Conservation (phyloP, 192 early-diverging fungal genomes). For the Radiomyces spectabilis region DNA sequence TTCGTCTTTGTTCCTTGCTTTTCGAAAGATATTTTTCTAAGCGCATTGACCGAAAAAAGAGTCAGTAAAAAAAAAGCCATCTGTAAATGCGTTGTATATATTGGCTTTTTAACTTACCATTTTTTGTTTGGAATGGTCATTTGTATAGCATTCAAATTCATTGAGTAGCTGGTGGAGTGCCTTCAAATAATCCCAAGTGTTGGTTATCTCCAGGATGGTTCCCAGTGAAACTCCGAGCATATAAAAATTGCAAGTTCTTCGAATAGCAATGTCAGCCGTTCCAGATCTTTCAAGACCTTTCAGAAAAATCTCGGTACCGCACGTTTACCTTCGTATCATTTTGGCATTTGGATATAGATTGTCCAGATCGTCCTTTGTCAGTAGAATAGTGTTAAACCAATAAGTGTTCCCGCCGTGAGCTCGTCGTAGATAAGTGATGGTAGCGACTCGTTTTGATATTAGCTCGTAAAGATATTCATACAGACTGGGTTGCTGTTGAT, state of each 20-base stretch:
- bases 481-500: slow-evolving; percentile 6
- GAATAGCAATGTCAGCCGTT: neutral
- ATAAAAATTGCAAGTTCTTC: slow-evolving; percentile 53
- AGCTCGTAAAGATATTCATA: slow-evolving; percentile 35
- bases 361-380: slow-evolving; percentile 29
- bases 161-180: slow-evolving; percentile 51
- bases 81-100: neutral
- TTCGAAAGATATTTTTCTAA: slow-evolving; percentile 45
- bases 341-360: slow-evolving; percentile 27
- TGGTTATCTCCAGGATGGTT: slow-evolving; percentile 55
- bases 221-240: slow-evolving; percentile 58
- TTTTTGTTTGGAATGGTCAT: slow-evolving; percentile 34
- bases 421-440: slow-evolving; percentile 33
- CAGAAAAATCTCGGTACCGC: neutral
- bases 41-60: too few species aligned
- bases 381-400: slow-evolving; percentile 39
- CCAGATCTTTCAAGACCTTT: neutral
- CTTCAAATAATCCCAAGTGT: slow-evolving; percentile 54
- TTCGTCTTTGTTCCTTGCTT: slow-evolving; percentile 34
- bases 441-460: slow-evolving; percentile 36
- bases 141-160: slow-evolving; percentile 48
- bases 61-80: neutral
- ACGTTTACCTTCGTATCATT: slow-evolving; percentile 34
- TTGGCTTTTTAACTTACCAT: slow-evolving; percentile 23
- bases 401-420: slow-evolving; percentile 38